Evolutionary conservation across 73 alveolate species (phyloP).

Genomic region (Effrenium voratum): DNA sequence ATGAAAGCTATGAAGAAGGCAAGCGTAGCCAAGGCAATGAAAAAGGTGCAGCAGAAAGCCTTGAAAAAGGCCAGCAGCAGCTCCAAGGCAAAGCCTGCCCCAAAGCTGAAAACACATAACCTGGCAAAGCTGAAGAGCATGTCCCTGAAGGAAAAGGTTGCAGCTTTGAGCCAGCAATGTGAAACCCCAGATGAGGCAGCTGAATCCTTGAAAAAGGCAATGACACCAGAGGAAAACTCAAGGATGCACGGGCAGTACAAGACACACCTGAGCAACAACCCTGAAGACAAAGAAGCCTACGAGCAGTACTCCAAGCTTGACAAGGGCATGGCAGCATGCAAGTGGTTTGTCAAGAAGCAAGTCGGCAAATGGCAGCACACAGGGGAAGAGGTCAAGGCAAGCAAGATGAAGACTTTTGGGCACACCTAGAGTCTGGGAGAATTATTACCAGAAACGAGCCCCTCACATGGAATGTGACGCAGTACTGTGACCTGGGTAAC

Average conservation of each 20-base stretch:
- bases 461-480: neutral
- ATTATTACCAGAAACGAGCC: neutral
- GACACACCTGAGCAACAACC: neutral
- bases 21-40: neutral
- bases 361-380: neutral
- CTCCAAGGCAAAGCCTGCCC: neutral
- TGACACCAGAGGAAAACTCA: neutral
- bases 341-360: neutral
- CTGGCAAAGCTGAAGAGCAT: neutral
- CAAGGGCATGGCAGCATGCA: neutral
- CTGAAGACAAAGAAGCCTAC: neutral
- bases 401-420: neutral
- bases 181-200: neutral
- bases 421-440: neutral
- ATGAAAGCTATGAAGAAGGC: conserved; percentile 16
- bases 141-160: neutral
- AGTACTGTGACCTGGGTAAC: neutral
- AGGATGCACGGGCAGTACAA: neutral
- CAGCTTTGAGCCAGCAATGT: neutral
- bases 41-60: no score
- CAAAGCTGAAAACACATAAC: neutral
- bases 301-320: neutral
- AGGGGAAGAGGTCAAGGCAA: neutral
- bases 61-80: neutral
- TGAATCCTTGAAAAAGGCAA: neutral